Base-by-base conservation (phyloP, 1,139 yeast species). In the Suhomyces chickasaworum region DNA sequence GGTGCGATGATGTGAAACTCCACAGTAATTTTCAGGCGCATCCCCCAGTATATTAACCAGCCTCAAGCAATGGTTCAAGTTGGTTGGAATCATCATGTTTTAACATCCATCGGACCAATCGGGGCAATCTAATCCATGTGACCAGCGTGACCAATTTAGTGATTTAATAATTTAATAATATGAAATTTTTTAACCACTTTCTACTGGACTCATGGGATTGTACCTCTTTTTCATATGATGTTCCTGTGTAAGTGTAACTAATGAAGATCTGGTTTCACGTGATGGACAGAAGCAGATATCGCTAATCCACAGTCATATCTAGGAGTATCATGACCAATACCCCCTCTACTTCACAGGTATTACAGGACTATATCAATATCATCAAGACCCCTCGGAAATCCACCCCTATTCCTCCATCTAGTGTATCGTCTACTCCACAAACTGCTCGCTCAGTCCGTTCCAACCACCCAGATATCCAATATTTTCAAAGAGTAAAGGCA, bases 401-500 rank as follows among this genome's bases (percentile, higher is more conserved):
- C 23, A 15, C 25, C 23, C 22, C 44, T 4, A 8, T 39, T 3
- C 49, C 33, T 17, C 16, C 35, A 3, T 7, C 35, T 1, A 32
- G 43, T 5, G 13, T 21, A 2, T 16, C 35, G 7, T 20, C 43
- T 5, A 41, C 46, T 7, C 37, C 47, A 1, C 43, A 33, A 8
- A 13, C 20, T 12, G n/a, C 38, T 8, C 39, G 30, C 2, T 40
- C 20, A 8, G n/a, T 35, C 5, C 39, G 30, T 2, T 40, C 44
- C 13, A 43, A 40, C 8, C 75, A 73, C 52, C 76, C 78, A 2
- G 76, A 71, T 51, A 65, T 73, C 41, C 72, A 68, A 52, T 71
- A 65, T 57, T 73, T 73, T 52, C 67, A 66, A 40, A 55, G 58
- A 20, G 64, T 73, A 16, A 73, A 73, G 50, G 48, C 58, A 6